Conservation (phyloP, 2,329 filamentous ascomycete species). For the Fusarium abutilonis region DNA sequence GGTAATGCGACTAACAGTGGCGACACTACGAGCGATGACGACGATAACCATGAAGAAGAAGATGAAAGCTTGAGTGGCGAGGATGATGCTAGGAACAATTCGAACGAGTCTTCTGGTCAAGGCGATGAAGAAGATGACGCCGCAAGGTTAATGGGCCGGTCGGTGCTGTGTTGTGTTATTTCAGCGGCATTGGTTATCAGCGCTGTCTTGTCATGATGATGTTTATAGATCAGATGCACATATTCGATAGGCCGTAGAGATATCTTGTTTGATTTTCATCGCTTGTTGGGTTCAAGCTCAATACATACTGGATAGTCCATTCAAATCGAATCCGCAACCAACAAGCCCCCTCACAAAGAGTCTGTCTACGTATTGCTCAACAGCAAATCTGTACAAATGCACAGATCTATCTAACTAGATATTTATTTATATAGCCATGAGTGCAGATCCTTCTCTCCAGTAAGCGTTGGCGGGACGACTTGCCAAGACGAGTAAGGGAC, state of each 20-base stretch:
- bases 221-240: not conserved
- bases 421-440: no score
- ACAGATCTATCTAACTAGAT: not conserved
- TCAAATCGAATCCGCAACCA: no score
- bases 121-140: slow-evolving; percentile 32
- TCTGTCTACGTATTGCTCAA: not conserved
- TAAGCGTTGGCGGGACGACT: no score
- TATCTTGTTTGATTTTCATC: no score
- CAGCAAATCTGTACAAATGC: no score
- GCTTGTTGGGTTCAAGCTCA: no score
- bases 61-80: not conserved
- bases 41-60: not conserved
- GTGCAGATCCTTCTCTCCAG: no score
- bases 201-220: slow-evolving; percentile 8
- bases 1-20: not conserved
- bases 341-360: no score
- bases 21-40: not conserved
- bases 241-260: not conserved
- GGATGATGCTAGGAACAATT: not conserved
- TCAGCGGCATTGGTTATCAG: slow-evolving; percentile 11
- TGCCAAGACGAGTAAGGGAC: no score
- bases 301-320: no score
- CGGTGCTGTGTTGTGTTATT: slow-evolving; percentile 22
- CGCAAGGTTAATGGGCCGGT: not conserved
- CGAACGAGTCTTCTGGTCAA: slow-evolving; percentile 2